A percentile compares a stretch with the other conserved stretches of the same genome.
phyloP scores from a whole-genome alignment of 441 rosid genomes.

The Populus hybrid region DNA sequence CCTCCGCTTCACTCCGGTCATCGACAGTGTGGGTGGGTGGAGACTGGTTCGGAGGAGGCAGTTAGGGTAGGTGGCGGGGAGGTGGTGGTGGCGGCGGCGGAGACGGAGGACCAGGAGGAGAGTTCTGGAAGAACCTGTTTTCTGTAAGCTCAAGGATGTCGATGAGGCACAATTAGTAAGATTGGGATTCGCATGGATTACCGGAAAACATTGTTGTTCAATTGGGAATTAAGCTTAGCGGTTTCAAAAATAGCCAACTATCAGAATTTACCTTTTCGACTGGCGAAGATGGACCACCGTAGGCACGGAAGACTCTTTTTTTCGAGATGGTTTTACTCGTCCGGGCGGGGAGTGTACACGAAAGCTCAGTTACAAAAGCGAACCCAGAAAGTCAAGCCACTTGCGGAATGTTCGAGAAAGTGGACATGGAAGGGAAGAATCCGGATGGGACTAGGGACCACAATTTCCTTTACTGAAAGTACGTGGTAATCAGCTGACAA shows the following conservation, averaged over 20 bases:
- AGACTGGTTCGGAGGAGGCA: slow-evolving; percentile 13
- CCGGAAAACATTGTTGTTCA: slow-evolving; percentile 83
- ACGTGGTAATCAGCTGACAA: slow-evolving; percentile 90
- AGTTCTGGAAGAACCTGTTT: slow-evolving; percentile 54
- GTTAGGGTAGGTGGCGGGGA: slow-evolving; percentile 31
- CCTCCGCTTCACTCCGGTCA: slow-evolving; percentile 31
- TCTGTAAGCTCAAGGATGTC: too few species aligned
- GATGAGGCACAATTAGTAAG: slow-evolving; percentile 63
- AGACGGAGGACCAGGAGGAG: slow-evolving; percentile 38
- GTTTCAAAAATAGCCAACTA: slow-evolving; percentile 70
- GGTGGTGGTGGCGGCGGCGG: slow-evolving; percentile 41
- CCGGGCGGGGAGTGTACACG: slow-evolving; percentile 85
- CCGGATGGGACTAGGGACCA: slow-evolving; percentile 74
- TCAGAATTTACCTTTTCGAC: slow-evolving; percentile 91
- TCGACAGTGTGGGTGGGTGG: slow-evolving; percentile 8
- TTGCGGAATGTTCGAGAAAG: slow-evolving; percentile 97
- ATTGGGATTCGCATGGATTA: slow-evolving; percentile 91
- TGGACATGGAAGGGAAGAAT: slow-evolving; percentile 80
- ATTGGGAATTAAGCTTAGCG: slow-evolving; percentile 73
- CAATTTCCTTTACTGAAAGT: slow-evolving; percentile 74
- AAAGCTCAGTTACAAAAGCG: slow-evolving; percentile 76
- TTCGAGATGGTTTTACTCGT: slow-evolving; percentile 92
- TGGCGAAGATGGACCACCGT: slow-evolving; percentile 49
- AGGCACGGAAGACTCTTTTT: slow-evolving; percentile 87
- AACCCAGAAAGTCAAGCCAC: slow-evolving; percentile 83